Conservation (phyloP, 805 yeast species). For the Ogataea neopini region DNA sequence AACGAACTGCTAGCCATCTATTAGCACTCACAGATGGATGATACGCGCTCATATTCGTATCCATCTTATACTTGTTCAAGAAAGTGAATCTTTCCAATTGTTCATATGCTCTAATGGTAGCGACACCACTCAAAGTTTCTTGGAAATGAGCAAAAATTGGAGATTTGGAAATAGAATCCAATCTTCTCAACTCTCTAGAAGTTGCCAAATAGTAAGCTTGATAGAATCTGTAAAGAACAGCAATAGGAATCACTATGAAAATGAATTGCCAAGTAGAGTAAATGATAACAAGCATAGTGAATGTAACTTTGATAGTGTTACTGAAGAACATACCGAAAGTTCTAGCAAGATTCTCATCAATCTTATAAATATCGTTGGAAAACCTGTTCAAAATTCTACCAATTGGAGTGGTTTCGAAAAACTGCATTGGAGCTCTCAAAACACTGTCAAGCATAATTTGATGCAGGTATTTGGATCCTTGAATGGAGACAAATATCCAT, state of each 20-base stretch:
- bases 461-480: conserved; percentile 77
- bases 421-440: conserved; percentile 89
- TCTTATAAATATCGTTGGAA: conserved; percentile 85
- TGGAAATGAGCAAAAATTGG: conserved; percentile 86
- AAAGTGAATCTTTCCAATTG: conserved; percentile 63
- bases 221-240: conserved; percentile 63
- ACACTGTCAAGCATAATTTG: conserved; percentile 70
- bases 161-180: conserved; percentile 76
- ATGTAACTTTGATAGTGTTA: conserved; percentile 61
- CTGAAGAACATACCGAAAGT: conserved; percentile 68
- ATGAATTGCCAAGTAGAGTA: conserved; percentile 86
- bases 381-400: conserved; percentile 91
- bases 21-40: conserved; percentile 92
- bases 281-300: conserved; percentile 79
- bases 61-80: conserved; percentile 70
- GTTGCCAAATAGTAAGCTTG: conserved; percentile 76
- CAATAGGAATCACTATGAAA: conserved; percentile 69
- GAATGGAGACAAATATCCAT: conserved; percentile 81
- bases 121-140: conserved; percentile 74
- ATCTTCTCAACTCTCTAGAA: conserved; percentile 79
- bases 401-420: conserved; percentile 93
- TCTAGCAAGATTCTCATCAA: conserved; percentile 77
- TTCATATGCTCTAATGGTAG: conserved; percentile 72
- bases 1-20: conserved; percentile 95
- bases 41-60: conserved; percentile 85